phyloP scores from a whole-genome alignment of 2,329 filamentous ascomycete genomes.

The Hymenoscyphus fraxineus region DNA sequence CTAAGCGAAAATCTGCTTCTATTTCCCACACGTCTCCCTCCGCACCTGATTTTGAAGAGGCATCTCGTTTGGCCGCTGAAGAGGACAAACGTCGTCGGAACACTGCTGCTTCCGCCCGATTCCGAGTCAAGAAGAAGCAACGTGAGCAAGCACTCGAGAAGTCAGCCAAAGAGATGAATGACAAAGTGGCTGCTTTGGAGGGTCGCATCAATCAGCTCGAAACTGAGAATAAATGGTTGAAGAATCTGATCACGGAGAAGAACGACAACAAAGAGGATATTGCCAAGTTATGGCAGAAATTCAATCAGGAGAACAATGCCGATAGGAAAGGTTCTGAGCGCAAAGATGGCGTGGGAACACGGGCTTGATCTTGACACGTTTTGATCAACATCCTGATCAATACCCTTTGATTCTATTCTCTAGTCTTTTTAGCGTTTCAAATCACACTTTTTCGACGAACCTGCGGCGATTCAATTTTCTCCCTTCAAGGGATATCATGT shows the following conservation, averaged over 20 bases:
- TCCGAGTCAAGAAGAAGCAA: slow-evolving; percentile 95
- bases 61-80: slow-evolving; percentile 70
- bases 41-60: slow-evolving; percentile 60
- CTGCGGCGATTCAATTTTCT: not conserved
- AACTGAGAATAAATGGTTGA: slow-evolving; percentile 78
- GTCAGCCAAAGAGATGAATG: slow-evolving; percentile 76
- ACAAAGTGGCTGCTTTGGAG: slow-evolving; percentile 73
- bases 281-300: slow-evolving; percentile 39
- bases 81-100: slow-evolving; percentile 89
- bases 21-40: slow-evolving; percentile 27
- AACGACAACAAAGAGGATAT: slow-evolving; percentile 51
- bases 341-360: slow-evolving; percentile 34
- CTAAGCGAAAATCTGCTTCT: slow-evolving; percentile 33
- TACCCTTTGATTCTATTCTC: not conserved
- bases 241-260: slow-evolving; percentile 78
- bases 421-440: not conserved
- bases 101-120: slow-evolving; percentile 82
- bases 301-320: slow-evolving; percentile 33
- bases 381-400: not conserved
- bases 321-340: slow-evolving; percentile 32
- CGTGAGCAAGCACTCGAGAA: slow-evolving; percentile 81
- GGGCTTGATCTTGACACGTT: slow-evolving; percentile 16
- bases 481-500: not conserved
- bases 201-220: slow-evolving; percentile 72
- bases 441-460: not conserved